A percentile compares a stretch with the other conserved stretches of the same genome.
These are phyloP conservation scores for Elsinoe batatas DNA, from an alignment of 2,329 filamentous ascomycete species.

Conservation along the genomic window DNA sequence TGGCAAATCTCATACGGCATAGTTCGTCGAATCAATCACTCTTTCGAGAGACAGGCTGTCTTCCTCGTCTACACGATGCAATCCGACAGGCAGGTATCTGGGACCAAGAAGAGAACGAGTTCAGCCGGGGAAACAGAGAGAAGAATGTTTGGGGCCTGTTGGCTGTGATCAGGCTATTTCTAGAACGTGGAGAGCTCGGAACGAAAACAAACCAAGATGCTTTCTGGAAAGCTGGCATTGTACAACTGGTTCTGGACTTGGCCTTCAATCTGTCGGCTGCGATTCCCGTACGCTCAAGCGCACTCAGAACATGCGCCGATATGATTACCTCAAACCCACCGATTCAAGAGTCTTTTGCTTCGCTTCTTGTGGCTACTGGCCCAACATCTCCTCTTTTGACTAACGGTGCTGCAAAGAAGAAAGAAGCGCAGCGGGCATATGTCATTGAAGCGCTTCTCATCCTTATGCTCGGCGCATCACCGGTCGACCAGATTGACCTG, in stretches of 20 bases:
- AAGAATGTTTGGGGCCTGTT: slow-evolving; percentile 88
- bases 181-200: slow-evolving; percentile 68
- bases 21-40: slow-evolving; percentile 89
- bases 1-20: slow-evolving; percentile 78
- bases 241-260: slow-evolving; percentile 70
- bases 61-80: slow-evolving; percentile 32
- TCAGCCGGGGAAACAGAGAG: slow-evolving; percentile 69
- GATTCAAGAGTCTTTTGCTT: slow-evolving; percentile 82
- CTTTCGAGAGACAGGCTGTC: slow-evolving; percentile 82
- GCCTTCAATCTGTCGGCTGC: slow-evolving; percentile 67
- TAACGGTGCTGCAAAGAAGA: slow-evolving; percentile 46
- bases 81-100: slow-evolving; percentile 47
- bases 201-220: slow-evolving; percentile 75
- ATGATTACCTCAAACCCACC: slow-evolving; percentile 70
- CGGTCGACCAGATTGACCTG: slow-evolving; percentile 62
- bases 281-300: slow-evolving; percentile 73
- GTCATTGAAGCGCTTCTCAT: slow-evolving; percentile 91
- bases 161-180: slow-evolving; percentile 75
- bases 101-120: slow-evolving; percentile 46
- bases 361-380: slow-evolving; percentile 58
- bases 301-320: slow-evolving; percentile 75
- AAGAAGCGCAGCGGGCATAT: slow-evolving; percentile 44
- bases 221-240: slow-evolving; percentile 73
- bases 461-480: slow-evolving; percentile 59
- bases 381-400: slow-evolving; percentile 26